A percentile compares a stretch with the other conserved stretches of the same genome.
Conservation (phyloP, 2,329 filamentous ascomycete genomes). For the Phialophora verrucosa region DNA sequence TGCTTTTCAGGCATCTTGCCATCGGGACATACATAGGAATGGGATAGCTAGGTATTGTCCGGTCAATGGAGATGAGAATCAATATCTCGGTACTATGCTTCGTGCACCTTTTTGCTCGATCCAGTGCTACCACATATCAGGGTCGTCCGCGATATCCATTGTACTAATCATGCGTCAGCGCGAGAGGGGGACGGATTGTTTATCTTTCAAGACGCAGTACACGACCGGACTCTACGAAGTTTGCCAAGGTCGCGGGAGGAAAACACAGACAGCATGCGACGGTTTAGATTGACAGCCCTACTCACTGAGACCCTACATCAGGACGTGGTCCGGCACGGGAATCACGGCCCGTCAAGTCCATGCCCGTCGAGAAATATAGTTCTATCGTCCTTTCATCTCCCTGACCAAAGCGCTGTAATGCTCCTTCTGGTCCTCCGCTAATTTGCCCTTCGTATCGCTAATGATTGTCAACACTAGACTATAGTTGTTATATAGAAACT, state of each 20-base stretch:
- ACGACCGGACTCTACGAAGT: background rate
- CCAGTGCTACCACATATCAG: too few relatives aligned
- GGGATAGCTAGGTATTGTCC: too few relatives aligned
- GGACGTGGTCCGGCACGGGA: background rate
- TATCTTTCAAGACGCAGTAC: background rate
- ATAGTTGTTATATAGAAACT: conserved; percentile 96
- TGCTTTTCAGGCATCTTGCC: too few relatives aligned
- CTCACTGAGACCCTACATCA: background rate
- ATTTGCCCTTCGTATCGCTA: conserved; percentile 59
- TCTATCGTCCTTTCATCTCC: conserved; percentile 32
- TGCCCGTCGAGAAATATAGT: background rate
- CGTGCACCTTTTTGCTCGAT: too few relatives aligned
- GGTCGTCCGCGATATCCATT: too few relatives aligned
- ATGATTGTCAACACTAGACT: conserved; percentile 93
- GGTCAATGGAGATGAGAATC: too few relatives aligned
- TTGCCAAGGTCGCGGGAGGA: background rate
- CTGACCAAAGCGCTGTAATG: conserved; percentile 69
- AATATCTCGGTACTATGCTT: background rate
- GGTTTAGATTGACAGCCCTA: background rate
- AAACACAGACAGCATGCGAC: background rate
- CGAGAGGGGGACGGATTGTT: background rate
- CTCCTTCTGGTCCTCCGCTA: conserved; percentile 71
- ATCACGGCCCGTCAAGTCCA: background rate
- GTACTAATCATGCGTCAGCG: background rate
- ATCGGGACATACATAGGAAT: too few relatives aligned